These are phyloP conservation scores for Scenedesmus sp. DNA, from an alignment of 163 green algal genomes.

Conservation along the genomic window DNA sequence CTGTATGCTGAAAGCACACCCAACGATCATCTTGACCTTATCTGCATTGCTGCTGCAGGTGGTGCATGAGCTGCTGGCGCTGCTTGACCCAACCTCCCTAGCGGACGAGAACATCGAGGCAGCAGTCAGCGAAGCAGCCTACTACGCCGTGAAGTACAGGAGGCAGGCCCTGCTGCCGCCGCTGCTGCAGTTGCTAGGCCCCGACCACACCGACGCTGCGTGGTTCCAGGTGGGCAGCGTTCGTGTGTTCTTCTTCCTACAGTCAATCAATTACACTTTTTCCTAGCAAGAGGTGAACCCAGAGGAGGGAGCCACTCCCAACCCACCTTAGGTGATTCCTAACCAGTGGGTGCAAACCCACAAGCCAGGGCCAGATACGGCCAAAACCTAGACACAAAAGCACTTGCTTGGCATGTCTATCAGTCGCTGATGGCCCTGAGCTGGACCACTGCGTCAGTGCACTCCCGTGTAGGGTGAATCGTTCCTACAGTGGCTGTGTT, in stretches of 20 bases:
- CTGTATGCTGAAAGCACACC: neutral
- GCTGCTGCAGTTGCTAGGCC: neutral
- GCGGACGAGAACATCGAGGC: neutral
- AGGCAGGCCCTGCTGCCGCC: neutral
- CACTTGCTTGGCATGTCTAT: no score
- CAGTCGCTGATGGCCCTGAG: no score
- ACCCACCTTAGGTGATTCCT: no score
- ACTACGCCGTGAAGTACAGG: conserved; percentile 3
- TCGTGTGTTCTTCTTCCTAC: neutral
- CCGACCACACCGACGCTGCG: neutral
- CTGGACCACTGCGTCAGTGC: no score
- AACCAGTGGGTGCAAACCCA: no score
- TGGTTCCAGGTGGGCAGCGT: neutral
- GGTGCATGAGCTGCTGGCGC: neutral
- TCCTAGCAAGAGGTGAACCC: no score
- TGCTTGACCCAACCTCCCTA: neutral
- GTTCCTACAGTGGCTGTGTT: no score
- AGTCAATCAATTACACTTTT: no score
- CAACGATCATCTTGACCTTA: neutral
- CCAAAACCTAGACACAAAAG: no score
- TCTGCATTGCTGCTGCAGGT: neutral
- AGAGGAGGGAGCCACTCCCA: no score
- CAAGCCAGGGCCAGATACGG: no score
- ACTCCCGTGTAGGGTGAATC: no score
- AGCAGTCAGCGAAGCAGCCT: neutral